Percentiles rank a stretch among this genome's conserved stretches.
Conservation (phyloP, 176 grass and related monocot genomes). For the Puccinellia tenuiflora region DNA sequence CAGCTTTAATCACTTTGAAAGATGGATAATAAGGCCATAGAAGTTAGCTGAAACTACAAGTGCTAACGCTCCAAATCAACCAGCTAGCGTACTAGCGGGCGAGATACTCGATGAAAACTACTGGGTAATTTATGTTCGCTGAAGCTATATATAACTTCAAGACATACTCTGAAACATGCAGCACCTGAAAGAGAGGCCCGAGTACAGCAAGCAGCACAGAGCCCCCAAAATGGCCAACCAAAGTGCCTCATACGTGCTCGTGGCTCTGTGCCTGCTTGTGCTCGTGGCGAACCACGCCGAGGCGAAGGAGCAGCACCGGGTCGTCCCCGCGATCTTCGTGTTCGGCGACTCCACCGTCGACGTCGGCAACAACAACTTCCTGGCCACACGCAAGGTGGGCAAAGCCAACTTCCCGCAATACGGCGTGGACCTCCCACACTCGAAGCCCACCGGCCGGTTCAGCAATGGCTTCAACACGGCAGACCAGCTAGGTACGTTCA, state of each 20-base stretch:
- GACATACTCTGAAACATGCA: not conserved
- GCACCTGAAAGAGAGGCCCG: conserved; percentile 16
- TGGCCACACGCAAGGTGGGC: conserved; percentile 9
- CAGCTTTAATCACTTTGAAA: not conserved
- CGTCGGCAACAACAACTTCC: conserved; percentile 77
- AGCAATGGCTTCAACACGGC: conserved; percentile 87
- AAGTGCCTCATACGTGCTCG: not conserved
- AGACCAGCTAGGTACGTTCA: conserved; percentile 59
- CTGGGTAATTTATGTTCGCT: not conserved
- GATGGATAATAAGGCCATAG: not conserved
- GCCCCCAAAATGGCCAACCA: not conserved
- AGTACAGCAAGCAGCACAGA: not conserved
- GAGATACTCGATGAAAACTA: not conserved
- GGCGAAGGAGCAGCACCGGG: not conserved
- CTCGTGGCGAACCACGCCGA: not conserved
- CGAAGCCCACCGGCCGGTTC: conserved; percentile 66
- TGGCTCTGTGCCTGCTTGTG: conserved; percentile 27
- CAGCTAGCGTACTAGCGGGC: not conserved
- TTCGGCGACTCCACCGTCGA: conserved; percentile 91
- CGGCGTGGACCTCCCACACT: conserved; percentile 63
- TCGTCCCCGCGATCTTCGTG: conserved; percentile 60
- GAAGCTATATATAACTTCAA: not conserved
- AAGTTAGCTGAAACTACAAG: not conserved
- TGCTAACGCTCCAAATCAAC: not conserved
- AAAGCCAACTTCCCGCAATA: conserved; percentile 66